These are phyloP conservation scores for Colletotrichum gloeosporioides DNA, from an alignment of 2,329 filamentous ascomycete genomes.

Conservation along the genomic window DNA sequence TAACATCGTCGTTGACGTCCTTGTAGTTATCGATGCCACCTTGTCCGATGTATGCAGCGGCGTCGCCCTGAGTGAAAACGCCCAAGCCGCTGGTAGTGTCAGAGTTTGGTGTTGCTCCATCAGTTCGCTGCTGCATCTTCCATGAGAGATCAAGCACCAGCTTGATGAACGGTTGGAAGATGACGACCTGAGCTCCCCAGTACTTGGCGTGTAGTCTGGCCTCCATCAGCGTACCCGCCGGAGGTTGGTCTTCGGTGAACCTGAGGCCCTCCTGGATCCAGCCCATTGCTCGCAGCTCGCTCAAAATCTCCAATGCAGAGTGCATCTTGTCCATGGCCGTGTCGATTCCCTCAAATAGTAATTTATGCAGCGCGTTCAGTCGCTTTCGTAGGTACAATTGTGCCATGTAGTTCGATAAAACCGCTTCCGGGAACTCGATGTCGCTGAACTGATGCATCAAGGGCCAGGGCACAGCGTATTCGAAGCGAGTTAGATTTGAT, in stretches of 20 bases:
- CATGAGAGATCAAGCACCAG: slow-evolving; percentile 58
- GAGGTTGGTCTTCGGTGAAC: slow-evolving; percentile 72
- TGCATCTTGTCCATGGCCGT: slow-evolving; percentile 42
- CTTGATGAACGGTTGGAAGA: slow-evolving; percentile 77
- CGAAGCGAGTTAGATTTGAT: slow-evolving; percentile 65
- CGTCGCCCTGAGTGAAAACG: slow-evolving; percentile 27
- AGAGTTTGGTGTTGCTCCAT: slow-evolving; percentile 27
- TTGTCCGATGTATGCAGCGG: neutral
- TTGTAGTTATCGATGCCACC: slow-evolving; percentile 34
- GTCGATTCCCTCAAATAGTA: slow-evolving; percentile 55
- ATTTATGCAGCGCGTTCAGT: slow-evolving; percentile 66
- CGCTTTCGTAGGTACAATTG: slow-evolving; percentile 70
- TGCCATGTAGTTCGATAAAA: slow-evolving; percentile 65
- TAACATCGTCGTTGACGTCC: slow-evolving; percentile 50
- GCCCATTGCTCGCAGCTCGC: slow-evolving; percentile 31
- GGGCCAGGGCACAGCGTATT: slow-evolving; percentile 71
- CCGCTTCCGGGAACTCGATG: slow-evolving; percentile 42
- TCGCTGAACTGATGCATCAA: slow-evolving; percentile 37
- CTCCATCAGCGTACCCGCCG: slow-evolving; percentile 76
- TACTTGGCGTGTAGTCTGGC: slow-evolving; percentile 92
- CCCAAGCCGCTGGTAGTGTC: slow-evolving; percentile 38
- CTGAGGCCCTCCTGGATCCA: slow-evolving; percentile 56
- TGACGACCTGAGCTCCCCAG: slow-evolving; percentile 90
- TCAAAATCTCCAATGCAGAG: slow-evolving; percentile 41
- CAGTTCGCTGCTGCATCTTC: slow-evolving; percentile 32